Conservation (phyloP, 1,284 basidiomycete genomes). For the Boletus albobrunnescens region DNA sequence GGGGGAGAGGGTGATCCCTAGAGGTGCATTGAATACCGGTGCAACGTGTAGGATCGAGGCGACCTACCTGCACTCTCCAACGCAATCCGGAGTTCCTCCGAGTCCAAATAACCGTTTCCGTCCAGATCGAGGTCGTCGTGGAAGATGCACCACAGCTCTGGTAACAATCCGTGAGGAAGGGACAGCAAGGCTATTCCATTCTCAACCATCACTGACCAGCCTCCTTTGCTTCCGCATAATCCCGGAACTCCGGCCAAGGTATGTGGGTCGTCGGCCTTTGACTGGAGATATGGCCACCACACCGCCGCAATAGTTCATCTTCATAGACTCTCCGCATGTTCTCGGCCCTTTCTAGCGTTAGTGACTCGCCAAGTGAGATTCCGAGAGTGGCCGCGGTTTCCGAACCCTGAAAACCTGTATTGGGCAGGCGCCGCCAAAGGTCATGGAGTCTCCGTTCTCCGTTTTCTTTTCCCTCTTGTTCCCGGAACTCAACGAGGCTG, state of each 20-base stretch:
- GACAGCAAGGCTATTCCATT: constrained; percentile 16
- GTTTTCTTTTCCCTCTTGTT: constrained; percentile 55
- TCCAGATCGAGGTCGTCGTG: constrained; percentile 85
- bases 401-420: constrained; percentile 28
- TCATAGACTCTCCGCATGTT: constrained; percentile 71
- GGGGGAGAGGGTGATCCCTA: constrained; percentile 69
- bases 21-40: constrained; percentile 14
- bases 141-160: constrained; percentile 87
- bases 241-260: constrained; percentile 76
- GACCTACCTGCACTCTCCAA: constrained; percentile 68
- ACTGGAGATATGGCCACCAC: constrained; percentile 48
- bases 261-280: constrained; percentile 47
- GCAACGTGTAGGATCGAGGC: constrained; percentile 15
- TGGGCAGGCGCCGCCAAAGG: constrained; percentile 59
- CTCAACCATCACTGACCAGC: constrained; percentile 48
- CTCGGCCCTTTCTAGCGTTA: constrained; percentile 68
- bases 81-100: constrained; percentile 65
- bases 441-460: constrained; percentile 56
- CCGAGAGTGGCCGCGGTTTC: constrained; percentile 26
- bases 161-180: constrained; percentile 21
- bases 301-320: constrained; percentile 67
- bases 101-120: constrained; percentile 77
- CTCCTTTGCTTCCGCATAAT: constrained; percentile 76
- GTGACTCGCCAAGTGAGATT: constrained; percentile 27
- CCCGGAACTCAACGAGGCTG: constrained; percentile 60